These are phyloP conservation scores for Periconia sp. DNA, from an alignment of 2,329 filamentous ascomycete species.

Conservation along the genomic window DNA sequence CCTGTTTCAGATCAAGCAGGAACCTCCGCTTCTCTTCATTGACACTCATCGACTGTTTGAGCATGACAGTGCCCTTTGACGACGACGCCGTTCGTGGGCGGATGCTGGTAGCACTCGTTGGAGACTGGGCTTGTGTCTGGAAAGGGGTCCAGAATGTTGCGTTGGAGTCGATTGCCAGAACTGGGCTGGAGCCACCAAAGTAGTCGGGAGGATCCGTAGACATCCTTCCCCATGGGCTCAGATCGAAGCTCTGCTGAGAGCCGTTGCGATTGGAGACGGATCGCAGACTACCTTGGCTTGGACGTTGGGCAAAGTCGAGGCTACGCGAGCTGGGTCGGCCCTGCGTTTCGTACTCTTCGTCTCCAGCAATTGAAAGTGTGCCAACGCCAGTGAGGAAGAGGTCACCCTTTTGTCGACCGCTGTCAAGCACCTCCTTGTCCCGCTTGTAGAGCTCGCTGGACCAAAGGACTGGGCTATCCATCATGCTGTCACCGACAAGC, in stretches of 20 bases:
- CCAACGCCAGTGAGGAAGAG: slow-evolving; percentile 54
- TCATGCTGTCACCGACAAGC: slow-evolving; percentile 81
- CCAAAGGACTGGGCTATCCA: slow-evolving; percentile 88
- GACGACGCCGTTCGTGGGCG: slow-evolving; percentile 71
- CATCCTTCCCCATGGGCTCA: slow-evolving; percentile 69
- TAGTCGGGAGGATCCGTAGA: slow-evolving; percentile 73
- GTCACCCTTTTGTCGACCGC: slow-evolving; percentile 57
- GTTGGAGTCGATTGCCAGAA: slow-evolving; percentile 74
- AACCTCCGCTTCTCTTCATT: slow-evolving; percentile 80
- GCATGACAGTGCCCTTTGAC: slow-evolving; percentile 70
- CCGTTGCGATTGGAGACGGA: slow-evolving; percentile 66
- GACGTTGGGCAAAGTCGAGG: slow-evolving; percentile 55
- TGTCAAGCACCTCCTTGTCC: slow-evolving; percentile 69
- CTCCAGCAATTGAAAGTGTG: slow-evolving; percentile 55
- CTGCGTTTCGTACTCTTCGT: slow-evolving; percentile 53
- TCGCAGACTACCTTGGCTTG: slow-evolving; percentile 64
- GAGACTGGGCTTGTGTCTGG: slow-evolving; percentile 69
- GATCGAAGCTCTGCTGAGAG: slow-evolving; percentile 74
- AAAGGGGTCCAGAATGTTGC: slow-evolving; percentile 92
- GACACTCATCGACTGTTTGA: slow-evolving; percentile 60
- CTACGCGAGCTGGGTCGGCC: slow-evolving; percentile 46
- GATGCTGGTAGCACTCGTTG: slow-evolving; percentile 66
- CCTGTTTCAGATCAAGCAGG: slow-evolving; percentile 76
- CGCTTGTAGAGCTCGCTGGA: slow-evolving; percentile 86
- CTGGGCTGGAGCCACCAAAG: slow-evolving; percentile 71